Evolutionary conservation across 257 asterid genomes (phyloP), one percentile per base, ranked within the genome.

Genomic region (Parsonsia alboflavescens): DNA sequence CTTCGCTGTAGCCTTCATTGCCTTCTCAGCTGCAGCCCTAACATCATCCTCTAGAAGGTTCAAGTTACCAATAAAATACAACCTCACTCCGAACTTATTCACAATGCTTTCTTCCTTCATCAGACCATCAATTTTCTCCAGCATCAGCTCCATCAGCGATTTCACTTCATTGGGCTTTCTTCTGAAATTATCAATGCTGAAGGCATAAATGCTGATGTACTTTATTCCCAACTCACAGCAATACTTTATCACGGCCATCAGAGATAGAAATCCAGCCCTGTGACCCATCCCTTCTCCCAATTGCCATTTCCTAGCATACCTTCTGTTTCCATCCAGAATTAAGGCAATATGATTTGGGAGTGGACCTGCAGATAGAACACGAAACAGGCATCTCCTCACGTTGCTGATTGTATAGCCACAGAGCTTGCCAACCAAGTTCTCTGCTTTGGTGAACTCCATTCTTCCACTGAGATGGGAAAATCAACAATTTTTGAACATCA

Each of bases 111-210:
- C 89, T 77, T 88, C 91, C 79, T 82, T 68, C 78, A 86, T 80
- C 82, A 93, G n/a, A 4, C 89, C 96, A 67, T 93, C 89, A 16
- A 89, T 86, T 82, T 91, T 91, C 81, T 86, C 96, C n/a, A 84
- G 76, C 90, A 91, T 91, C 80, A 93, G 77, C 62, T 87, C 91
- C 97, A 93, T 93, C 56, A 88, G 44, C 10, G 11, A 66, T 76
- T 84, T 76, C 42, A 93, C 91, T 73, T 93, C 94, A 0, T 87
- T 85, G 0, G 96, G 94, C 48, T 76, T 78, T 58, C 98, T 79
- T 74, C 62, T 91, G 88, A 89, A 93, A 72, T 91, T 91, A 75
- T 93, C 96, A 56, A 93, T 93, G 89, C 93, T 90, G 84, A 93
- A 93, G 3, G 90, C 96, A 30, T 90, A 89, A 24, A 90, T 72